These are phyloP conservation scores for Zymoseptoria ardabiliae DNA, from an alignment of 2,329 filamentous ascomycete species.

Conservation along the genomic window DNA sequence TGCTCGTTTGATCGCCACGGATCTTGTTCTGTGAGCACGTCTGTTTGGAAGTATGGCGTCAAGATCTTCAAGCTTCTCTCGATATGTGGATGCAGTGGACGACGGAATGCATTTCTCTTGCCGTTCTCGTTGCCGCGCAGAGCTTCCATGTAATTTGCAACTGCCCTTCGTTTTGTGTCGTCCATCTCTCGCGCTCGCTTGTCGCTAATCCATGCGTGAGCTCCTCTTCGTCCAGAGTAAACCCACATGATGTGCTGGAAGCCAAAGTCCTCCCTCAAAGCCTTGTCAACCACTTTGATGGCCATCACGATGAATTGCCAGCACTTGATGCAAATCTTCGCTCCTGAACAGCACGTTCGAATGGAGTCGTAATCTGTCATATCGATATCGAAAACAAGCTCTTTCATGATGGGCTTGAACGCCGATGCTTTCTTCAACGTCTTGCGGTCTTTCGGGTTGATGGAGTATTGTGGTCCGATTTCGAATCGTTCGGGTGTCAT, in stretches of 20 bases:
- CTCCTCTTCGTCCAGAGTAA: constrained; percentile 92
- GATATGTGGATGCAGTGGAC: constrained; percentile 86
- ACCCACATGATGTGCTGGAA: constrained; percentile 98
- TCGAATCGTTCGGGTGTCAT: constrained; percentile 92
- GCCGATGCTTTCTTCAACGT: constrained; percentile 69
- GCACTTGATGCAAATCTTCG: constrained; percentile 88
- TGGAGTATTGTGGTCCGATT: constrained; percentile 93
- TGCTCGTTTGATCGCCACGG: constrained; percentile 68
- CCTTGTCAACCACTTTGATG: constrained; percentile 83
- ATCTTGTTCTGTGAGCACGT: constrained; percentile 77
- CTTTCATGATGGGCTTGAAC: constrained; percentile 83
- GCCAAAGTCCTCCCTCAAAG: constrained; percentile 87
- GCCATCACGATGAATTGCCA: constrained; percentile 98
- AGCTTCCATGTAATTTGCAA: constrained; percentile 84
- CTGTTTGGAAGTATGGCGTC: constrained; percentile 72
- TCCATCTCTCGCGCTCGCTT: constrained; percentile 76
- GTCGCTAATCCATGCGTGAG: constrained; percentile 97
- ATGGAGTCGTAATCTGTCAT: constrained; percentile 98
- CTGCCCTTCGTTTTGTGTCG: constrained; percentile 74
- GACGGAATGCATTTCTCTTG: constrained; percentile 73
- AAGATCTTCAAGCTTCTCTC: constrained; percentile 78
- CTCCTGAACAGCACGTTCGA: constrained; percentile 86
- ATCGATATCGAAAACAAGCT: constrained; percentile 98
- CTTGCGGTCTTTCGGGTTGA: constrained; percentile 91
- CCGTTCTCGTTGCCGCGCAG: constrained; percentile 79